Evolutionary conservation across 495 filamentous ascomycete species (phyloP).

Genomic region (Aspergillus olivimuriae): DNA sequence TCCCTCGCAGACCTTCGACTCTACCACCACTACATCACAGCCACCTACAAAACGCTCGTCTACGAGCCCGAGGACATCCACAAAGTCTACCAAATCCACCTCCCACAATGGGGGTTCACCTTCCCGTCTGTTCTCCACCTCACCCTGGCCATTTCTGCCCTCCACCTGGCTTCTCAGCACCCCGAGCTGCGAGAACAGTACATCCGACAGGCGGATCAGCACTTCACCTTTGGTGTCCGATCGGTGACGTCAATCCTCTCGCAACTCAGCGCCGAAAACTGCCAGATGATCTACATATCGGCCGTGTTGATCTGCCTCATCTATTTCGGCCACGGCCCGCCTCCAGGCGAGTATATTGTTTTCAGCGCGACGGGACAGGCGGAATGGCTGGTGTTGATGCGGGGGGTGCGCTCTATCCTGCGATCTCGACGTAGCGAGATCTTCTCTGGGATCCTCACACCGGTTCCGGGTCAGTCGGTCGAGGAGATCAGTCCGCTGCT

Average conservation of each 20-base stretch:
- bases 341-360: constrained; percentile 35
- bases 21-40: constrained; percentile 17
- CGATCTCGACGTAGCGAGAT: constrained; percentile 14
- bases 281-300: constrained; percentile 41
- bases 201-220: constrained; percentile 32
- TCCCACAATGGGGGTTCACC: constrained; percentile 35
- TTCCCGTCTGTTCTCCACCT: constrained; percentile 42
- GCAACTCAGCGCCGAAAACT: constrained; percentile 31
- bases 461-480: constrained; percentile 2
- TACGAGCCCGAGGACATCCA: constrained; percentile 7
- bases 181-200: constrained; percentile 24
- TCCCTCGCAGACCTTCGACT: constrained; percentile 22
- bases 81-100: constrained; percentile 29
- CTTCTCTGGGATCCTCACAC: constrained; percentile 24
- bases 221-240: constrained; percentile 41
- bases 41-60: constrained; percentile 12
- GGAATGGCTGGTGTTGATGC: constrained; percentile 41
- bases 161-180: constrained; percentile 35
- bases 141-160: constrained; percentile 36
- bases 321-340: constrained; percentile 40
- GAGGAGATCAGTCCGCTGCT: constrained; percentile 7
- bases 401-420: constrained; percentile 35
- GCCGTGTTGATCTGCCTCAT: constrained; percentile 39
- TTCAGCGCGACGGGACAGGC: constrained; percentile 31
- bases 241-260: constrained; percentile 34